These are phyloP conservation scores for Mycena alexandri DNA, from an alignment of 768 basidiomycete genomes.

Conservation along the genomic window DNA sequence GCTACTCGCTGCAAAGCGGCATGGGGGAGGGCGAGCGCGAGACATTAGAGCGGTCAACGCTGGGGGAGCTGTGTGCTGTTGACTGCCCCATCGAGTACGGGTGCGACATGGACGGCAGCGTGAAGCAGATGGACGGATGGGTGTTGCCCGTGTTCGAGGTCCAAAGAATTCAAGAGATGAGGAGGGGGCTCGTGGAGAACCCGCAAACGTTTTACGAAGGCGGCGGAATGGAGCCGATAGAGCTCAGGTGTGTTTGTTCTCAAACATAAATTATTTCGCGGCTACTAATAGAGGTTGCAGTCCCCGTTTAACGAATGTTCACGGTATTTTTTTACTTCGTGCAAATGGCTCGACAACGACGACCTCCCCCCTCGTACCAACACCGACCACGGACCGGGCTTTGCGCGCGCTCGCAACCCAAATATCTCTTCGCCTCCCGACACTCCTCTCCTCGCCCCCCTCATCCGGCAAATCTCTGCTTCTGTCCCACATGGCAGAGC, in stretches of 20 bases:
- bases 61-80: constrained; percentile 70
- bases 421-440: constrained; percentile 78
- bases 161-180: constrained; percentile 65
- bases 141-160: constrained; percentile 80
- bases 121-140: constrained; percentile 79
- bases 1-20: constrained; percentile 80
- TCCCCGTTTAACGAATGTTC: constrained; percentile 68
- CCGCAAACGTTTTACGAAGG: constrained; percentile 61
- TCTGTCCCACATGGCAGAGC: constrained; percentile 79
- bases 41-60: constrained; percentile 68
- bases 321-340: constrained; percentile 77
- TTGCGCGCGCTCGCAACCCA: constrained; percentile 74
- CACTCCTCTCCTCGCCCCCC: constrained; percentile 85
- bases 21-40: constrained; percentile 85
- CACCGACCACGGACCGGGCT: constrained; percentile 68
- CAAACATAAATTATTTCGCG: constrained; percentile 6
- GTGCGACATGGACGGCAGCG: constrained; percentile 59
- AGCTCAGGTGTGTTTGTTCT: constrained; percentile 65
- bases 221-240: constrained; percentile 59
- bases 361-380: constrained; percentile 67
- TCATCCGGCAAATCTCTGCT: constrained; percentile 91
- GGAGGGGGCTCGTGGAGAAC: constrained; percentile 59
- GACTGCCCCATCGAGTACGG: constrained; percentile 78
- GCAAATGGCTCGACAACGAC: constrained; percentile 40
- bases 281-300: constrained; percentile 53